Evolutionary conservation across 306 rosid genomes (phyloP).

Genomic region (Alnus glutinosa): DNA sequence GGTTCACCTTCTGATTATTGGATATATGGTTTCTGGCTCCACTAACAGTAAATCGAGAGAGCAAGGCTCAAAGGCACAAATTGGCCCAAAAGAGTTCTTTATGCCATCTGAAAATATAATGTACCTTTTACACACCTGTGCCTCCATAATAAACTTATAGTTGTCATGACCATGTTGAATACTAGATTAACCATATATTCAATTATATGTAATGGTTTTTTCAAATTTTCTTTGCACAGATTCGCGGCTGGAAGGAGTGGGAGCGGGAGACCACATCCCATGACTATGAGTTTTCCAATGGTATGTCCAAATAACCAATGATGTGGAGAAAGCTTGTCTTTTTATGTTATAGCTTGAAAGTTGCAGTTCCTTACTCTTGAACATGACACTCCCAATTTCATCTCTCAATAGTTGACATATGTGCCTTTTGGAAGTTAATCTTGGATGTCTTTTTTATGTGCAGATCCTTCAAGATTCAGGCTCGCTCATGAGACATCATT

Average conservation of each 20-base stretch:
- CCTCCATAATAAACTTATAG: neutral
- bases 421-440: conserved; percentile 13
- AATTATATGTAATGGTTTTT: conserved; percentile 4
- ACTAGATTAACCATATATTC: neutral
- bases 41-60: neutral
- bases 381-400: neutral
- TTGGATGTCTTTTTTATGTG: conserved; percentile 7
- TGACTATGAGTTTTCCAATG: conserved; percentile 73
- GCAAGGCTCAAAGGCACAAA: neutral
- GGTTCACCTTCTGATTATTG: neutral
- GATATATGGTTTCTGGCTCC: neutral
- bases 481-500: conserved; percentile 92
- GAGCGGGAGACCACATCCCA: conserved; percentile 80
- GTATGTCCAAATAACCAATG: conserved; percentile 37
- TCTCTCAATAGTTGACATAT: neutral
- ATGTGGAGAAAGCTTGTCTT: neutral
- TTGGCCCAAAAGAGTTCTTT: neutral
- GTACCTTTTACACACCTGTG: neutral
- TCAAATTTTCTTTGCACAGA: conserved; percentile 47
- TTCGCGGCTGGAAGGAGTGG: conserved; percentile 97
- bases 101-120: neutral
- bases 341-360: neutral
- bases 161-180: neutral
- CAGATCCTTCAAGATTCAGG: conserved; percentile 79
- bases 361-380: neutral